Evolutionary conservation across 352 stramenopile species (phyloP).

Genomic region (Thalassiosira delicatula): DNA sequence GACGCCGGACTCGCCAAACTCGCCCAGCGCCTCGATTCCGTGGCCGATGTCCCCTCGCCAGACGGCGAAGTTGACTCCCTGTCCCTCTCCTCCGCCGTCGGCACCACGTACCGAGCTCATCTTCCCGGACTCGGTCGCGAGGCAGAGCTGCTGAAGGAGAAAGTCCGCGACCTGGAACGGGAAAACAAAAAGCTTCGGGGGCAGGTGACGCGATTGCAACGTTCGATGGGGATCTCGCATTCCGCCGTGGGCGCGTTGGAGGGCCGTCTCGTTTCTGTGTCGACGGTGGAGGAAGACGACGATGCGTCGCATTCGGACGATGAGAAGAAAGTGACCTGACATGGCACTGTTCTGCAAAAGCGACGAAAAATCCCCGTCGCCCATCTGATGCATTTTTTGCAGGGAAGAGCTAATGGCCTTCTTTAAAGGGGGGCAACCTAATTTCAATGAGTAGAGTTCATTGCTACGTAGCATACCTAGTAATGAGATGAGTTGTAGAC

Average conservation of each 20-base stretch:
- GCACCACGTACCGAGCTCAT: slow-evolving; percentile 32
- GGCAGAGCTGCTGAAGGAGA: slow-evolving; percentile 60
- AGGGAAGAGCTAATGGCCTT: too few relatives aligned
- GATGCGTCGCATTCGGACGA: slow-evolving; percentile 1
- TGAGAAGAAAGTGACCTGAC: slow-evolving; percentile 27
- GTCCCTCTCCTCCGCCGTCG: slow-evolving; percentile 41
- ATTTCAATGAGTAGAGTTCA: too few relatives aligned
- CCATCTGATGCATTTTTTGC: too few relatives aligned
- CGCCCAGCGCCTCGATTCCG: slow-evolving; percentile 56
- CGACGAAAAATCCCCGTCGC: too few relatives aligned
- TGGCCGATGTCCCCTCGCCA: too few relatives aligned
- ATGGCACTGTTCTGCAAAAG: too few relatives aligned
- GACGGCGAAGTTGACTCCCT: slow-evolving; percentile 60
- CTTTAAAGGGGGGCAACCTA: too few relatives aligned
- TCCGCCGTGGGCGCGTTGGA: slow-evolving; percentile 7
- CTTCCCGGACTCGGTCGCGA: slow-evolving; percentile 58
- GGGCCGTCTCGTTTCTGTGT: slow-evolving; percentile 22
- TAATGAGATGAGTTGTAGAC: too few relatives aligned
- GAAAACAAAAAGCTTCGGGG: slow-evolving; percentile 57
- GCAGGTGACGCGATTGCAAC: slow-evolving; percentile 56
- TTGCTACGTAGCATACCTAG: too few relatives aligned
- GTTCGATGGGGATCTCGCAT: slow-evolving; percentile 41
- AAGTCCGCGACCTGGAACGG: slow-evolving; percentile 44
- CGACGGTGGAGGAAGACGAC: slow-evolving; percentile 22
- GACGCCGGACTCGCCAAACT: slow-evolving; percentile 74